Base-by-base conservation (phyloP, 257 asterid species). In the Cynanchum wilfordii region DNA sequence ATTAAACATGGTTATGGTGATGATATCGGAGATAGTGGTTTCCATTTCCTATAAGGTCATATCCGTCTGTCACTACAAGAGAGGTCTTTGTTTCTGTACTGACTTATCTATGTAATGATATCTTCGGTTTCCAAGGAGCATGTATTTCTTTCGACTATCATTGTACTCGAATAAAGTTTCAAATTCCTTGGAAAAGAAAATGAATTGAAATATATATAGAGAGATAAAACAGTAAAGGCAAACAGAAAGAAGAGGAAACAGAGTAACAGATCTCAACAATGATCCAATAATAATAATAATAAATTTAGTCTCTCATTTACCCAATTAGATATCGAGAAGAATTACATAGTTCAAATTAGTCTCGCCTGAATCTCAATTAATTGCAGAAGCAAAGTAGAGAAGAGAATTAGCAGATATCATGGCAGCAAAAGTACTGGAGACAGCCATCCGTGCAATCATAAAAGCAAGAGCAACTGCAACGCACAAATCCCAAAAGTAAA, bases 401-500 rank as follows among this genome's bases (percentile, higher is more conserved):
- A 33, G 49, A 49, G 68, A 42, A 3, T 73, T 57, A 78, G 42
- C 88, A 87, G 84, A 79, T 77, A 52, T 84, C 87, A 66, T 20
- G 56, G 81, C 92, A 87, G 83, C 86, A 87, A 29, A 87, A 72
- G 80, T 69, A 87, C 79, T 84, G 87, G 22, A 87, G 80, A 69
- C 81, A 78, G 75, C 63, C 10, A 69, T 86, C 87, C 71, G 77
- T 73, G 78, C 93, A 89, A 69, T 87, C 93, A 65, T 87, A 89
- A 66, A 78, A 82, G 80, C 96, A 89, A 27, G 87, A 81, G 77
- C 96, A 89, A 59, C 93, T 89, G 96, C 88, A 78, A 45, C 73
- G 74, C 60, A 55, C 30, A 59, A 62, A 78, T 47, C 29, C 72
- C 47, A 42, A 10, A 44, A 55, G 58, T 3, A 3, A 71, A 16